Base-by-base conservation (phyloP, 1,284 basidiomycete genomes). In the Ceratobasidium sp. region DNA sequence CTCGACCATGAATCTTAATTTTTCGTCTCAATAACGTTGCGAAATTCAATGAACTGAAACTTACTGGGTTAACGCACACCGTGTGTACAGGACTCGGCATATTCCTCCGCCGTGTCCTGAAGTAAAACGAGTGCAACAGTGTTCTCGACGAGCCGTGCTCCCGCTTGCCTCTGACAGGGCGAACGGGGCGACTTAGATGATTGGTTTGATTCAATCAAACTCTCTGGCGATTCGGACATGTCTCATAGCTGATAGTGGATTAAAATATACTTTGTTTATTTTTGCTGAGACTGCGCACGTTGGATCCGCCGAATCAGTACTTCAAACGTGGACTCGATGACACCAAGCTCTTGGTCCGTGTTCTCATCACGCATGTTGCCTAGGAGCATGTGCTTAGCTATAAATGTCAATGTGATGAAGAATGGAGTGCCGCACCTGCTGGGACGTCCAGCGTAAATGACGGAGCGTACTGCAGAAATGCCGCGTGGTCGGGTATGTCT, bases 371-470 rank as follows among this genome's bases (percentile, higher is more conserved):
- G 88, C 87, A 92, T 92, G 75, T 90, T 91, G 2, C 94, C 93
- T 75, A 88, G 82, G 0, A 18, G 9, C 46, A 39, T 42, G 6
- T 10, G 39, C 26, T 60, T 33, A 66, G n/a, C 51, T 71, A 56
- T 61, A 28, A 55, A 51, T 44, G 51, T 18, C 44, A 44, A 33
- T 39, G 15, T 20, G 33, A 46, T n/a, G 58, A 33, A 33, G 42
- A 42, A 63, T 46, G 28, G 13, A 4, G 33, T 46, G 28, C 80
- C 84, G 78, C 72, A 85, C 85, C 84, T 40, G 81, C 76, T 0
- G 91, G 90, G 0, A 96, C 90, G 80, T 95, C 94, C 49, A 97
- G 87, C 0, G 90, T 92, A 83, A 96, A 97, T 0, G 92, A 92
- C 0, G 95, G 95, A 10, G 88, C 91, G 83, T 95, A 97, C 6